Evolutionary conservation across 805 yeast genomes (phyloP).

Genomic region (Saturnispora diversa): DNA sequence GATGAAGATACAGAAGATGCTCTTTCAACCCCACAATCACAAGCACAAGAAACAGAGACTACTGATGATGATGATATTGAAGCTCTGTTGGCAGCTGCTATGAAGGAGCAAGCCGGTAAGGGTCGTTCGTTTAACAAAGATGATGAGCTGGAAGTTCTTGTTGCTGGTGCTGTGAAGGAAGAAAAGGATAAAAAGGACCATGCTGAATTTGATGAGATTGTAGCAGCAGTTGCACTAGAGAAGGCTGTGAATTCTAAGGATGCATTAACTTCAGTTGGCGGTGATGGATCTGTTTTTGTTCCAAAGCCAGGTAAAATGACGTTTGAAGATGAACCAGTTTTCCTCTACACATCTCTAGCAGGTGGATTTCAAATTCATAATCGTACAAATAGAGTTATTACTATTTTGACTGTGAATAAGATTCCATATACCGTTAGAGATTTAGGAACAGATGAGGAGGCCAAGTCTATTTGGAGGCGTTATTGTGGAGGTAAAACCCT

Average conservation of each 20-base stretch:
- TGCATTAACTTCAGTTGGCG: neutral
- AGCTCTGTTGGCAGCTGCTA: slow-evolving; percentile 5
- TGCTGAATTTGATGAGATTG: slow-evolving; percentile 21
- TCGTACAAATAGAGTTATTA: slow-evolving; percentile 66
- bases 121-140: slow-evolving; percentile 5
- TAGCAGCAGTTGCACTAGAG: slow-evolving; percentile 26
- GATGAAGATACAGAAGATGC: slow-evolving; percentile 8
- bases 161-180: slow-evolving; percentile 7
- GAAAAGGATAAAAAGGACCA: slow-evolving; percentile 11
- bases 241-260: slow-evolving; percentile 15
- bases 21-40: neutral
- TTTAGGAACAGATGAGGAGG: slow-evolving; percentile 80
- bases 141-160: slow-evolving; percentile 6
- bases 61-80: slow-evolving; percentile 9
- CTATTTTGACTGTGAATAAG: slow-evolving; percentile 68
- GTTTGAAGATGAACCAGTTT: slow-evolving; percentile 53
- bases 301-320: slow-evolving; percentile 29
- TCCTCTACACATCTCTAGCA: slow-evolving; percentile 75
- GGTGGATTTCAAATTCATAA: slow-evolving; percentile 77
- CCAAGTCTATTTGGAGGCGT: slow-evolving; percentile 77
- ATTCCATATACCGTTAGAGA: slow-evolving; percentile 64
- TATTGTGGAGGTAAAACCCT: slow-evolving; percentile 61
- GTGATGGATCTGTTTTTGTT: slow-evolving; percentile 26
- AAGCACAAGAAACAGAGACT: slow-evolving; percentile 4
- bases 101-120: slow-evolving; percentile 6